Conservation (phyloP, 805 yeast species). For the Saccharomycopsis sp. region DNA sequence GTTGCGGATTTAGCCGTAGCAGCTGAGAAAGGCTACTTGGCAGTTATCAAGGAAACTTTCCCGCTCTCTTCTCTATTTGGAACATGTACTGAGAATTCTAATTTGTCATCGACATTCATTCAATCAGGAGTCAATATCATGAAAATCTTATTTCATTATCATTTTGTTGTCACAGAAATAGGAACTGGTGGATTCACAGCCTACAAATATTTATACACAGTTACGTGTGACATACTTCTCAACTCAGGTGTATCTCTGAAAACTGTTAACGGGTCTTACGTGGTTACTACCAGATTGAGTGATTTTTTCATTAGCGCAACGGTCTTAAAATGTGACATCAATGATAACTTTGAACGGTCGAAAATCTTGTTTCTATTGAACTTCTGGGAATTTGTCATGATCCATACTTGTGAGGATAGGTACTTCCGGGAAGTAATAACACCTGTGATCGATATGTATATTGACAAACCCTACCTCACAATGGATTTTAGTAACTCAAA, state of each 20-base stretch:
- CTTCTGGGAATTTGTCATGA: conserved; percentile 15
- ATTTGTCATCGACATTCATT: neutral
- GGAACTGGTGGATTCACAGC: conserved; percentile 26
- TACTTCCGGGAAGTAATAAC: conserved; percentile 14
- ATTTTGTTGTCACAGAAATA: conserved; percentile 25
- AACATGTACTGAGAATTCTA: neutral
- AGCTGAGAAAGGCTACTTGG: neutral
- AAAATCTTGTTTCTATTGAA: conserved; percentile 14
- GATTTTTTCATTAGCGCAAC: conserved; percentile 13
- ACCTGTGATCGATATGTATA: conserved; percentile 11
- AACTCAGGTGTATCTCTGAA: neutral
- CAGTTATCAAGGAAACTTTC: neutral
- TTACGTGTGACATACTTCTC: conserved; percentile 1
- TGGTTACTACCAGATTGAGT: conserved; percentile 9
- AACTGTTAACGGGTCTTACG: neutral
- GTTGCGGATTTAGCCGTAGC: conserved; percentile 5
- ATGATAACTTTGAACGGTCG: conserved; percentile 7
- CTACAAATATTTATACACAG: conserved; percentile 11
- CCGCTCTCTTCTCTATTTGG: neutral
- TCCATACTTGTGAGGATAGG: conserved; percentile 7
- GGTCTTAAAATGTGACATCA: conserved; percentile 1
- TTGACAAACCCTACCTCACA: conserved; percentile 14
- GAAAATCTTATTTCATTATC: conserved; percentile 21
- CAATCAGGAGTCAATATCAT: conserved; percentile 17
- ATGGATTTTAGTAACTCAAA: conserved; percentile 11